Evolutionary conservation across 2,329 filamentous ascomycete species (phyloP).

Genomic region (Trichoderma koningiopsis): DNA sequence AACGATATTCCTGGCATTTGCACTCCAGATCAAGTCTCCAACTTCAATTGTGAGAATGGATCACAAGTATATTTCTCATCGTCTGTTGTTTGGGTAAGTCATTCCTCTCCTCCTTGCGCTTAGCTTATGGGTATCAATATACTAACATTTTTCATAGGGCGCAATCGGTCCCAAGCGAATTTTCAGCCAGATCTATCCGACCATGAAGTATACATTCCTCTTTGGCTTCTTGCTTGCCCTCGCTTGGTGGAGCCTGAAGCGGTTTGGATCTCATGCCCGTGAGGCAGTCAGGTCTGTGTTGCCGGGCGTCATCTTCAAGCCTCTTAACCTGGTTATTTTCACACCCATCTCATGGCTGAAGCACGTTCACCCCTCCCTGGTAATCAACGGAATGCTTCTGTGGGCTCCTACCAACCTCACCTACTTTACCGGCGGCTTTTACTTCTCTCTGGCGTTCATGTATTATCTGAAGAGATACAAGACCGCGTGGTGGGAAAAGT

Average conservation of each 20-base stretch:
- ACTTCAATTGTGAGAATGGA: constrained; percentile 35
- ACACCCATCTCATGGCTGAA: constrained; percentile 35
- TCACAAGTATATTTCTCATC: constrained; percentile 40
- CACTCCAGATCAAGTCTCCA: constrained; percentile 38
- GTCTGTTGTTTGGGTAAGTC: constrained; percentile 36
- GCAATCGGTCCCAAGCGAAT: constrained; percentile 37
- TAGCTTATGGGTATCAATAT: neutral
- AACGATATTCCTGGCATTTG: constrained; percentile 38
- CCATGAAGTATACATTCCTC: constrained; percentile 49
- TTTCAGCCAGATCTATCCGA: constrained; percentile 46
- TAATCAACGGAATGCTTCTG: constrained; percentile 41
- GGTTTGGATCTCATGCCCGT: constrained; percentile 50
- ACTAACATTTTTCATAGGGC: constrained; percentile 25
- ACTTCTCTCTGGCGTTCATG: constrained; percentile 47
- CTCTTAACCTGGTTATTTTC: constrained; percentile 24
- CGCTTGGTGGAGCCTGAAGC: constrained; percentile 62
- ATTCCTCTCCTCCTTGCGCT: no score
- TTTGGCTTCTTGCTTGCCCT: constrained; percentile 43
- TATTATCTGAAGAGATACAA: constrained; percentile 43
- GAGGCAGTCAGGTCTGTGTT: constrained; percentile 11
- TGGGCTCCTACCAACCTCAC: constrained; percentile 49
- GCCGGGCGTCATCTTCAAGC: constrained; percentile 3
- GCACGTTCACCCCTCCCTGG: constrained; percentile 45
- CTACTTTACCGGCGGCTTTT: constrained; percentile 47
- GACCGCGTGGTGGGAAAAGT: constrained; percentile 37